Conservation (phyloP, 2,329 filamentous ascomycete genomes). For the Lachnellula cervina region DNA sequence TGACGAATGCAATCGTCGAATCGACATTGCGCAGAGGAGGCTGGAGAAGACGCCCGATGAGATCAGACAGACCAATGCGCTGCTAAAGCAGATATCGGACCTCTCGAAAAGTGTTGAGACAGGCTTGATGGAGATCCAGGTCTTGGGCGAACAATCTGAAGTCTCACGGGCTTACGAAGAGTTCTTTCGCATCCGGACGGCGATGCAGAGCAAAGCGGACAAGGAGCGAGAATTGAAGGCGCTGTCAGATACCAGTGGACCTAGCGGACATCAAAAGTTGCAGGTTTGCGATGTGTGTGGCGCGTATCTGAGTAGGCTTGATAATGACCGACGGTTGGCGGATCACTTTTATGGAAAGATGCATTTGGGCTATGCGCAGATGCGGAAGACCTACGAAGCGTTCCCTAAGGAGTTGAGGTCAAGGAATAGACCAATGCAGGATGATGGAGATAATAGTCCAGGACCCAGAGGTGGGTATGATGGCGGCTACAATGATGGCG, state of each 20-base stretch:
- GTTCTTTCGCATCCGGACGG: slow-evolving; percentile 77
- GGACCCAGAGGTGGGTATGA: slow-evolving; percentile 50
- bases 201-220: slow-evolving; percentile 75
- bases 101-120: slow-evolving; percentile 72
- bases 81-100: slow-evolving; percentile 83
- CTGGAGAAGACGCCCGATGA: slow-evolving; percentile 98
- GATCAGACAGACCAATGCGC: slow-evolving; percentile 86
- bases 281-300: slow-evolving; percentile 99
- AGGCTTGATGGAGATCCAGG: slow-evolving; percentile 78
- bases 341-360: slow-evolving; percentile 99
- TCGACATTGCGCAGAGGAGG: slow-evolving; percentile 82
- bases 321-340: slow-evolving; percentile 89
- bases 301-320: slow-evolving; percentile 84
- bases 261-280: slow-evolving; percentile 92
- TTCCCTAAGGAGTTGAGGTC: slow-evolving; percentile 83
- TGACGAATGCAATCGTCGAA: slow-evolving; percentile 90
- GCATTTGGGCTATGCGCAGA: slow-evolving; percentile 96
- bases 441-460: slow-evolving; percentile 46
- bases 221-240: slow-evolving; percentile 85
- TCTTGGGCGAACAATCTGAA: slow-evolving; percentile 75
- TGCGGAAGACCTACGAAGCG: slow-evolving; percentile 89
- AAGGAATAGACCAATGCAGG: slow-evolving; percentile 54
- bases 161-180: slow-evolving; percentile 82
- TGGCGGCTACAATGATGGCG: slow-evolving; percentile 44
- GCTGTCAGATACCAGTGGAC: slow-evolving; percentile 85